Percentiles rank a stretch among this genome's conserved stretches.
phyloP scores from a whole-genome alignment of 345 rosid genomes.

The Gossypium arboreum region DNA sequence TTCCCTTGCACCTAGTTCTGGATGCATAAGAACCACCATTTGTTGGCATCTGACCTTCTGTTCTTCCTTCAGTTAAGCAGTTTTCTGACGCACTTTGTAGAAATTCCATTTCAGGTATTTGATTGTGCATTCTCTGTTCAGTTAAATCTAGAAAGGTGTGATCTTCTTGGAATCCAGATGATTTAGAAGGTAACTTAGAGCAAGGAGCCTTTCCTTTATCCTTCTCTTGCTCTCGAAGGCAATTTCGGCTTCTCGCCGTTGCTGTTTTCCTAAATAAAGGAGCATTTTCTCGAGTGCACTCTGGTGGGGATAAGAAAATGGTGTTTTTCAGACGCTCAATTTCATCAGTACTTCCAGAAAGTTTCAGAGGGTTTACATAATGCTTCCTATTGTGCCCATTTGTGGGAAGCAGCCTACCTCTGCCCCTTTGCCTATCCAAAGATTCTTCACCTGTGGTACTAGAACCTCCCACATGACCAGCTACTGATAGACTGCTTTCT shows the following conservation, averaged over 20 bases:
- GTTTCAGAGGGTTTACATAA: slow-evolving; percentile 24
- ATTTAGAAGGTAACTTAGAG: slow-evolving; percentile 22
- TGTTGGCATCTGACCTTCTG: slow-evolving; percentile 24
- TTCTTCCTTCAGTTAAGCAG: slow-evolving; percentile 23
- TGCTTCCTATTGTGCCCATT: slow-evolving; percentile 29
- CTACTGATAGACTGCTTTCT: slow-evolving; percentile 32
- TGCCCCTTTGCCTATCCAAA: slow-evolving; percentile 26
- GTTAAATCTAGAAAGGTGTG: slow-evolving; percentile 27
- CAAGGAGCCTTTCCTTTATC: slow-evolving; percentile 42
- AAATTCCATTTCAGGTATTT: slow-evolving; percentile 27
- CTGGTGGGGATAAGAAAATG: slow-evolving; percentile 20
- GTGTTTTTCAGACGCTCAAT: slow-evolving; percentile 23
- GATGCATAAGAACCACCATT: slow-evolving; percentile 26
- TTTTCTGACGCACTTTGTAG: slow-evolving; percentile 26
- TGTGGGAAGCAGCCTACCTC: slow-evolving; percentile 29
- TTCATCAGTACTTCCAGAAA: slow-evolving; percentile 26
- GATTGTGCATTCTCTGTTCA: slow-evolving; percentile 21
- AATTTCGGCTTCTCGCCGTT: slow-evolving; percentile 26
- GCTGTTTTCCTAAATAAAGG: slow-evolving; percentile 43
- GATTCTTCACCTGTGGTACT: slow-evolving; percentile 26
- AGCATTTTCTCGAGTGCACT: slow-evolving; percentile 27
- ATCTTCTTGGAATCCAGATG: slow-evolving; percentile 23
- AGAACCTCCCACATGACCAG: slow-evolving; percentile 29
- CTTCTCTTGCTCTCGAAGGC: slow-evolving; percentile 22
- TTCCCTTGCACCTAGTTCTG: slow-evolving; percentile 49